phyloP scores from a whole-genome alignment of 371 early-diverging fungal species.

The Mortierella sp. region DNA sequence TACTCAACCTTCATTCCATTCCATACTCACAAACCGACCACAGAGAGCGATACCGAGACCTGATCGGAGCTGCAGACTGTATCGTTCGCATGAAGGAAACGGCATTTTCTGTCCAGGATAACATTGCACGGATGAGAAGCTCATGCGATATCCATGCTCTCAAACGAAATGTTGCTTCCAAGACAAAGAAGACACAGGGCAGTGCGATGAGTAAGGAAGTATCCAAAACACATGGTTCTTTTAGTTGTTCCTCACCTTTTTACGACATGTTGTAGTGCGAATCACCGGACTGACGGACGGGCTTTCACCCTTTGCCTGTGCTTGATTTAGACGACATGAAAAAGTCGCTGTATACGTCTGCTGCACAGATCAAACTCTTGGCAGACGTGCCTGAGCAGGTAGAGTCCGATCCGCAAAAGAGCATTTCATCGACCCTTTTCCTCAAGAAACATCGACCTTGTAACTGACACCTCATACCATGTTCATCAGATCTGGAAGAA shows the following conservation, averaged over 20 bases:
- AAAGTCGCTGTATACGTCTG: slow-evolving; percentile 70
- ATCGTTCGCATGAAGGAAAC: slow-evolving; percentile 79
- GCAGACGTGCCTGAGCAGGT: slow-evolving; percentile 91
- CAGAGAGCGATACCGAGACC: slow-evolving; percentile 87
- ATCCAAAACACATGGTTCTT: too few relatives aligned
- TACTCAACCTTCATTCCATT: background rate
- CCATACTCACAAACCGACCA: background rate
- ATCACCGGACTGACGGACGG: too few relatives aligned
- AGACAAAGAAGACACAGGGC: slow-evolving; percentile 54
- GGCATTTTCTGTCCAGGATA: slow-evolving; percentile 63
- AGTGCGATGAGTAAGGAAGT: slow-evolving; percentile 50
- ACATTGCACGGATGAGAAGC: slow-evolving; percentile 68
- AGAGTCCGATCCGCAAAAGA: too few relatives aligned
- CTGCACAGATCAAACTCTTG: slow-evolving; percentile 83
- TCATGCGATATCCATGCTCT: slow-evolving; percentile 69
- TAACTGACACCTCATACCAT: slow-evolving; percentile 9
- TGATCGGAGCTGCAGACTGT: slow-evolving; percentile 87
- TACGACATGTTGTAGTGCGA: background rate
- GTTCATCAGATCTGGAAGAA: slow-evolving; percentile 77
- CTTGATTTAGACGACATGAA: slow-evolving; percentile 62
- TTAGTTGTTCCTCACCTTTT: too few relatives aligned
- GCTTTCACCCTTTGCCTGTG: background rate
- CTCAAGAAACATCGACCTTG: too few relatives aligned
- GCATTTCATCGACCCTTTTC: too few relatives aligned
- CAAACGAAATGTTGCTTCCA: slow-evolving; percentile 53